These are phyloP conservation scores for Apiotrichum domesticum DNA, from an alignment of 1,284 basidiomycete genomes.

Conservation along the genomic window DNA sequence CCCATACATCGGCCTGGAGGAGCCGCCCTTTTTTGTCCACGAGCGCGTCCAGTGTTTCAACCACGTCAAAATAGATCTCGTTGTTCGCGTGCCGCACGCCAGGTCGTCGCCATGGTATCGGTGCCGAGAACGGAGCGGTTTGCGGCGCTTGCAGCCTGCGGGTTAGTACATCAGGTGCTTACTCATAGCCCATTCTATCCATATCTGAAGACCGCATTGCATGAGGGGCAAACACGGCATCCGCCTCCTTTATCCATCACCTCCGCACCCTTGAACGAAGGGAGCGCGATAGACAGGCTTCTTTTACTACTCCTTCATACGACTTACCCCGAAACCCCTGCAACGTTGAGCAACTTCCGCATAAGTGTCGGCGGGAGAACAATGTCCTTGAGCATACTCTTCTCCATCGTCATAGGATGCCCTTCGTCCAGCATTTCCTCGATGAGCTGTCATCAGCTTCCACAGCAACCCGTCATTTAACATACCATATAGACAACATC, in stretches of 20 bases:
- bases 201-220: no score
- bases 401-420: constrained; percentile 87
- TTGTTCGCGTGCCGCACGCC: constrained; percentile 81
- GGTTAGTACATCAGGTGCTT: no score
- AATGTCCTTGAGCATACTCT: constrained; percentile 85
- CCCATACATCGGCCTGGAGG: constrained; percentile 67
- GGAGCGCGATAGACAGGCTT: no score
- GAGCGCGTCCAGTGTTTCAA: constrained; percentile 74
- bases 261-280: no score
- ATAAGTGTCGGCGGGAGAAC: constrained; percentile 80
- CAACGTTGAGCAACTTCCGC: constrained; percentile 64
- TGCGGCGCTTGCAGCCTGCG: constrained; percentile 43
- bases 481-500: constrained; percentile 87
- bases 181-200: no score
- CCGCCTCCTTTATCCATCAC: no score
- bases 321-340: constrained; percentile 54
- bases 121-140: constrained; percentile 75
- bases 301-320: no score
- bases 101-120: constrained; percentile 88
- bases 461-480: neutral
- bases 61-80: constrained; percentile 89
- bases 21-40: constrained; percentile 77
- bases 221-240: no score
- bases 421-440: constrained; percentile 95
- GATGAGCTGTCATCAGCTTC: constrained; percentile 57